A percentile compares a stretch with the other conserved stretches of the same genome.
Evolutionary conservation across 2,329 filamentous ascomycete species (phyloP).

Genomic region (Eutypella sp.): DNA sequence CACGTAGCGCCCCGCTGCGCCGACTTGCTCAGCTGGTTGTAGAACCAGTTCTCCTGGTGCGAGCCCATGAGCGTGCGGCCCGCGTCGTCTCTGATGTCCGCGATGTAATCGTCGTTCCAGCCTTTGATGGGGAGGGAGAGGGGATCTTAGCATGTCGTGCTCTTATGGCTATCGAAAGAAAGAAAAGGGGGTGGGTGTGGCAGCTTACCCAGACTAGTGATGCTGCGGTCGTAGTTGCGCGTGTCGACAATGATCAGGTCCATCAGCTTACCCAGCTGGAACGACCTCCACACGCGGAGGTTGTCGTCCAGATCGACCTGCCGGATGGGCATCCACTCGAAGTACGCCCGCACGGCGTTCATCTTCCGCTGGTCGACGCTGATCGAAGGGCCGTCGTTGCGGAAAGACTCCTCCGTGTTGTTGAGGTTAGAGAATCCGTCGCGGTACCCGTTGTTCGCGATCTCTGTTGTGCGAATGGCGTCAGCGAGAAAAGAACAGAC

Average conservation of each 20-base stretch:
- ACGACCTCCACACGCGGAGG: constrained; percentile 62
- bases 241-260: constrained; percentile 68
- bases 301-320: constrained; percentile 66
- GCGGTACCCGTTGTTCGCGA: constrained; percentile 61
- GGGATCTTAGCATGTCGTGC: not conserved
- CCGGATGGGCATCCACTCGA: constrained; percentile 60
- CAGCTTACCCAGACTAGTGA: constrained; percentile 41
- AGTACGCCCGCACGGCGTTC: constrained; percentile 67
- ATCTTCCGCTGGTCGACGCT: constrained; percentile 69
- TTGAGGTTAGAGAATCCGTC: constrained; percentile 57
- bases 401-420: constrained; percentile 63
- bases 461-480: constrained; percentile 32
- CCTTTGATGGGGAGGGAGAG: constrained; percentile 32
- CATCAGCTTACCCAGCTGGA: constrained; percentile 59
- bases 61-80: constrained; percentile 66
- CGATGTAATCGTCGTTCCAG: constrained; percentile 59
- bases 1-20: constrained; percentile 62
- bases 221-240: constrained; percentile 61
- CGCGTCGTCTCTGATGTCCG: constrained; percentile 59
- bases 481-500: not conserved
- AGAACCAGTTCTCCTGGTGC: constrained; percentile 72
- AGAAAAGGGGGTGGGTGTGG: not conserved
- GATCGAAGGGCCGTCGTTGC: constrained; percentile 48
- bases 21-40: constrained; percentile 52
- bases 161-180: too few relatives aligned